Conservation (phyloP, 768 basidiomycete genomes). For the Crassisporium funariophilum region DNA sequence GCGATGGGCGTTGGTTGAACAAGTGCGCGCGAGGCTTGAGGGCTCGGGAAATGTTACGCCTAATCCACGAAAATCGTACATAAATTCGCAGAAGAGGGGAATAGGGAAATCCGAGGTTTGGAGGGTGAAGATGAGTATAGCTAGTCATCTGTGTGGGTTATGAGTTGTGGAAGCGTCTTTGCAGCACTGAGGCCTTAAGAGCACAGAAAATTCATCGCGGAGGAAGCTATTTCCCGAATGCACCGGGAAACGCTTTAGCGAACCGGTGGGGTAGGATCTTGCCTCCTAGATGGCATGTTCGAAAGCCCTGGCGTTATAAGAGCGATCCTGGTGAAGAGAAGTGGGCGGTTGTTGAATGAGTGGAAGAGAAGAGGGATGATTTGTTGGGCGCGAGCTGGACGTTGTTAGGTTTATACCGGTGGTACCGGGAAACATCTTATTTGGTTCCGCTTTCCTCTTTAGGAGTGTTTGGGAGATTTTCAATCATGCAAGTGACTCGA, state of each 20-base stretch:
- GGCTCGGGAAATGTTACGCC: too few species aligned
- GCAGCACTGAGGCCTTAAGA: too few species aligned
- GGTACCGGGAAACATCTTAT: conserved; percentile 33
- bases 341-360: conserved; percentile 20
- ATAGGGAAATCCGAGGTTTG: conserved; percentile 6
- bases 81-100: conserved; percentile 10
- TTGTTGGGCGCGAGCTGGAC: conserved; percentile 32
- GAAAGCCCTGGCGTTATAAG: too few species aligned
- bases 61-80: too few species aligned
- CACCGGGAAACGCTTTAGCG: conserved; percentile 24
- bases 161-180: too few species aligned
- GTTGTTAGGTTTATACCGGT: conserved; percentile 41
- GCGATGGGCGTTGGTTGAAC: too few species aligned
- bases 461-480: conserved; percentile 15
- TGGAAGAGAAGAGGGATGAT: conserved; percentile 20
- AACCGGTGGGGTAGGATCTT: neutral
- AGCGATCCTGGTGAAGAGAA: neutral
- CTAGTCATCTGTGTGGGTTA: too few species aligned
- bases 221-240: conserved; percentile 24
- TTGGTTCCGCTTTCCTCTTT: neutral
- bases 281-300: neutral
- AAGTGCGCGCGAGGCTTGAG: too few species aligned
- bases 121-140: too few species aligned
- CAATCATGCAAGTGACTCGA: conserved; percentile 13
- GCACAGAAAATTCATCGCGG: conserved; percentile 2